These are phyloP conservation scores for Jacaranda mimosifolia DNA, from an alignment of 257 asterid genomes.

Conservation along the genomic window DNA sequence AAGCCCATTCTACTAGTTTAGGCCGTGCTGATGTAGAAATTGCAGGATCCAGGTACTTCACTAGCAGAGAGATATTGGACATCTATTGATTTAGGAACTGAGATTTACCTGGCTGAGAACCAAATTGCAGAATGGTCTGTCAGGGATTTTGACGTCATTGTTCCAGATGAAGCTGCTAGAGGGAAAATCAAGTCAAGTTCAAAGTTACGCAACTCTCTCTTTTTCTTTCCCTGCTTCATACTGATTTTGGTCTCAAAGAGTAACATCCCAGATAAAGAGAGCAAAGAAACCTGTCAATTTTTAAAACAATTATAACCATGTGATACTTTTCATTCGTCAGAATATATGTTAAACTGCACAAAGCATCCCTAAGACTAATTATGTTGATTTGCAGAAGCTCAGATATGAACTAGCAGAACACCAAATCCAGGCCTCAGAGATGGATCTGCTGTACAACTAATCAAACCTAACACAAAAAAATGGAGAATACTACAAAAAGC, in stretches of 20 bases:
- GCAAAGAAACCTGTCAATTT: background rate
- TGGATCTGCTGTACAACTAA: conserved; percentile 14
- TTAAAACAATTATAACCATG: too few relatives aligned
- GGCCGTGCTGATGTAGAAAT: background rate
- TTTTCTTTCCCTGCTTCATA: background rate
- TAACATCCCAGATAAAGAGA: background rate
- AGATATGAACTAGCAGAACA: conserved; percentile 7
- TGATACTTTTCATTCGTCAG: background rate
- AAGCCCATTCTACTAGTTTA: background rate
- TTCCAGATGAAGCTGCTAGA: conserved; percentile 33
- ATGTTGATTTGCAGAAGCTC: background rate
- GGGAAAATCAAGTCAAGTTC: background rate
- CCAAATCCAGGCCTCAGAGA: background rate
- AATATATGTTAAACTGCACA: background rate
- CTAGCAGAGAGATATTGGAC: conserved; percentile 59
- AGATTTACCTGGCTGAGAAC: conserved; percentile 50
- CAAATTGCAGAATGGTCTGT: conserved; percentile 70
- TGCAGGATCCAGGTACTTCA: conserved; percentile 67
- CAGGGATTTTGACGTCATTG: conserved; percentile 56
- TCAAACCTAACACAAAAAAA: background rate
- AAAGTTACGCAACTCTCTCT: background rate
- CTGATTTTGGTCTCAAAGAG: too few relatives aligned
- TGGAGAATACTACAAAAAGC: background rate
- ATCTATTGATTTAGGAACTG: conserved; percentile 64
- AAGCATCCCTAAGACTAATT: background rate